Conservation (phyloP, 2,329 filamentous ascomycete genomes). For the Camillea tinctor region DNA sequence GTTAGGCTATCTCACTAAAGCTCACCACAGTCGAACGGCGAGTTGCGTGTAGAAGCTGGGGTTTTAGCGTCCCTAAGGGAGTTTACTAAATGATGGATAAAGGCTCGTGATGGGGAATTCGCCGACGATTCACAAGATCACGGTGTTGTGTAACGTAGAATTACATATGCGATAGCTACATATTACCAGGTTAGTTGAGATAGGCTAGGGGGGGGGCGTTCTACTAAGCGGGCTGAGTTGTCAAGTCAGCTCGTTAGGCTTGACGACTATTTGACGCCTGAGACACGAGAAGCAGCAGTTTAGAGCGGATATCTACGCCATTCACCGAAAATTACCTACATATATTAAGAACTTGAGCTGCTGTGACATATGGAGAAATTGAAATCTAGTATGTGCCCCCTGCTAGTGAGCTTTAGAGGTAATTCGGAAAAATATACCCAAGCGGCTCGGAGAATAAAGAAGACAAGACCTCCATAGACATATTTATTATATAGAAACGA, state of each 20-base stretch:
- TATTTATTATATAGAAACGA: background rate
- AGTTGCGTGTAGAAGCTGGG: background rate
- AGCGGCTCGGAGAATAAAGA: background rate
- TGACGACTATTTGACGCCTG: background rate
- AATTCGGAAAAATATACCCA: background rate
- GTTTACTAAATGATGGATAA: background rate
- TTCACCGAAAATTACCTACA: no score
- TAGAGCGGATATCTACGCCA: background rate
- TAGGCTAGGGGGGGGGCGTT: background rate
- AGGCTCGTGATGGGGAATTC: background rate
- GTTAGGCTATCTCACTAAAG: background rate
- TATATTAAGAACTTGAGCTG: no score
- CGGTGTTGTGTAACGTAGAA: background rate
- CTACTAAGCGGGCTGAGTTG: background rate
- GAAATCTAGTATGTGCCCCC: no score
- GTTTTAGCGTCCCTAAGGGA: background rate
- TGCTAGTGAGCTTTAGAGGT: background rate
- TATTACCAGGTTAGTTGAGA: background rate
- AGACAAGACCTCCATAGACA: background rate
- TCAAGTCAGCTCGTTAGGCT: background rate
- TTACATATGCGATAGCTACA: background rate
- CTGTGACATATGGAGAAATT: no score
- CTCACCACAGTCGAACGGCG: background rate
- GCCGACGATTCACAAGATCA: background rate
- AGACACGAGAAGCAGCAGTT: background rate